phyloP scores from a whole-genome alignment of 805 yeast species.

The Pichia nakasei region DNA sequence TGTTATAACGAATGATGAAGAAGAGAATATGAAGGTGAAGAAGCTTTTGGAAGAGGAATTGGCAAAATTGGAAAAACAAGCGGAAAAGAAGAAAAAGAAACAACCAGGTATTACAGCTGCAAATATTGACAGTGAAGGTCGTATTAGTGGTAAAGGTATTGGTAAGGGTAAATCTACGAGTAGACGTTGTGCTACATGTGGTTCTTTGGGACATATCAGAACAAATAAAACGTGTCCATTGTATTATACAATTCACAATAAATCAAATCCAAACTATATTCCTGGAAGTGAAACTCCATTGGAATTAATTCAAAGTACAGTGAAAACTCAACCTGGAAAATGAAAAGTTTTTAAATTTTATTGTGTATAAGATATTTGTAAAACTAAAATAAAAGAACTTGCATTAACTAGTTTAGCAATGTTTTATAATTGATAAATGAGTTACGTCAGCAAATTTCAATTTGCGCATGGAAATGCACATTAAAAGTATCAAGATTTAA shows the following conservation, averaged over 20 bases:
- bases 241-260: conserved; percentile 42
- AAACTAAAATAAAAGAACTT: no score
- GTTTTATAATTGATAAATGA: no score
- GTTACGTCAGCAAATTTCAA: no score
- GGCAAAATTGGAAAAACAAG: conserved; percentile 72
- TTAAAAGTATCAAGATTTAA: no score
- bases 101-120: conserved; percentile 26
- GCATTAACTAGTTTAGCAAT: no score
- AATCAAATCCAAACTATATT: conserved; percentile 28
- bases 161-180: conserved; percentile 67
- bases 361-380: neutral
- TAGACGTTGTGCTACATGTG: conserved; percentile 90
- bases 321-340: neutral
- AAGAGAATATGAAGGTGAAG: conserved; percentile 67
- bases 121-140: conserved; percentile 28
- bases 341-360: no score
- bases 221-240: conserved; percentile 89
- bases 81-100: conserved; percentile 37
- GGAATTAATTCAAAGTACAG: neutral
- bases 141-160: conserved; percentile 54
- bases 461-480: no score
- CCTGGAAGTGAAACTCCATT: conserved; percentile 22
- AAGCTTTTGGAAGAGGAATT: conserved; percentile 74
- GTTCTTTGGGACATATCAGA: conserved; percentile 89
- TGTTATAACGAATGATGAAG: conserved; percentile 73